Evolutionary conservation across 108 stramenopile genomes (phyloP).

Genomic region (Nitzschia sp.): DNA sequence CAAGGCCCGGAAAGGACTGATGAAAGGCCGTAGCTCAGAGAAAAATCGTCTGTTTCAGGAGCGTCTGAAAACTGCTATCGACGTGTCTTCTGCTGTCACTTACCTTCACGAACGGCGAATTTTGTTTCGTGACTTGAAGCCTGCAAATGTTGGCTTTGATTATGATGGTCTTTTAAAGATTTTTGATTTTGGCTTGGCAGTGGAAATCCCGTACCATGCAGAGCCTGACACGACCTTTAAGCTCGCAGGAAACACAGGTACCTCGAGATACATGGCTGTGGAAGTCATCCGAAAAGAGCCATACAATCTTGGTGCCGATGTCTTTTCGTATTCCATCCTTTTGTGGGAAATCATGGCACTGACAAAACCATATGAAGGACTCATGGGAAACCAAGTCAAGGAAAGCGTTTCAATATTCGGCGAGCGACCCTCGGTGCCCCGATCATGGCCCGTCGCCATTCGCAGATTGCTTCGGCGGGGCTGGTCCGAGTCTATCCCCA

Average conservation of each 20-base stretch:
- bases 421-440: conserved; percentile 50
- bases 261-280: conserved; percentile 95
- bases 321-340: conserved; percentile 79
- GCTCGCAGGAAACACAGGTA: conserved; percentile 57
- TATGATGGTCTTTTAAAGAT: conserved; percentile 43
- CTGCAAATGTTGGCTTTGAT: conserved; percentile 65
- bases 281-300: conserved; percentile 77
- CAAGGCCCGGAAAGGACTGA: conserved; percentile 29
- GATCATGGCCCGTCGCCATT: conserved; percentile 47
- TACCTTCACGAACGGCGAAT: conserved; percentile 49
- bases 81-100: conserved; percentile 42
- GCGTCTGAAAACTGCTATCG: conserved; percentile 44
- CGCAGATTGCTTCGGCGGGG: conserved; percentile 47
- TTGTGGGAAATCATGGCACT: conserved; percentile 72
- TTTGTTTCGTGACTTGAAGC: conserved; percentile 63
- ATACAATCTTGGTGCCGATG: conserved; percentile 93
- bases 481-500: conserved; percentile 40
- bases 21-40: conserved; percentile 24
- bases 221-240: conserved; percentile 51
- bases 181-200: conserved; percentile 72
- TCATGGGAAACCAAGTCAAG: conserved; percentile 53
- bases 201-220: conserved; percentile 43
- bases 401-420: conserved; percentile 52
- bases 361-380: conserved; percentile 51
- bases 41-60: conserved; percentile 30